Evolutionary conservation across 2,329 filamentous ascomycete genomes (phyloP).

Genomic region (Diaporthe ilicicola): DNA sequence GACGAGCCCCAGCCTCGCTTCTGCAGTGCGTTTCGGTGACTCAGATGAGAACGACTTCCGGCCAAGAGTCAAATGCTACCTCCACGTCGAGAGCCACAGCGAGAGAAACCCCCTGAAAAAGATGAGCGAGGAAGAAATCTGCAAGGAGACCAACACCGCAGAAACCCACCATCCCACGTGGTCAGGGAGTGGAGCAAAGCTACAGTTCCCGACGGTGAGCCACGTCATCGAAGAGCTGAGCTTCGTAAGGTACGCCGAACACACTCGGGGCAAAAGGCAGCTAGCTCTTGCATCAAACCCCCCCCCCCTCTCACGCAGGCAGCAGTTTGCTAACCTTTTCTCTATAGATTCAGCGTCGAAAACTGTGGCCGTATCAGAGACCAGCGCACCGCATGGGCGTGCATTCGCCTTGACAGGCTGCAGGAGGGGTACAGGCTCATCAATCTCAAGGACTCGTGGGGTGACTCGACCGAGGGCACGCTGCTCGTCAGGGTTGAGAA

Average conservation of each 20-base stretch:
- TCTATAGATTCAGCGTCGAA: conserved; percentile 61
- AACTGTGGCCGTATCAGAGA: conserved; percentile 52
- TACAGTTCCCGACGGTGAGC: conserved; percentile 66
- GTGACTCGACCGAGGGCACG: conserved; percentile 53
- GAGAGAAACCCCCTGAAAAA: conserved; percentile 44
- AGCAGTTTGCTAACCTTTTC: not conserved
- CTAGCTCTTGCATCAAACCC: conserved; percentile 1
- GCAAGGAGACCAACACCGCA: conserved; percentile 58
- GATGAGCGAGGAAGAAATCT: conserved; percentile 37
- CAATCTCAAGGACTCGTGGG: conserved; percentile 55
- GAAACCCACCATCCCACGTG: conserved; percentile 72
- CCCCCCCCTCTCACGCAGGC: not conserved
- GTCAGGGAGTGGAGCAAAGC: conserved; percentile 53
- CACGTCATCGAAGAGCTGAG: conserved; percentile 74
- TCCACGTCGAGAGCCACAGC: conserved; percentile 76
- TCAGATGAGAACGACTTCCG: conserved; percentile 61
- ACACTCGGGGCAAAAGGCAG: too few species aligned
- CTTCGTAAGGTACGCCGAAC: conserved; percentile 68
- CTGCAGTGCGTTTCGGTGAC: conserved; percentile 35
- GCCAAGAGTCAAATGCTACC: conserved; percentile 79
- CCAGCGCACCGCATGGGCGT: conserved; percentile 61
- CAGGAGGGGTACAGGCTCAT: conserved; percentile 63
- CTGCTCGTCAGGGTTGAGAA: conserved; percentile 64
- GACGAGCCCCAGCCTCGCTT: conserved; percentile 41
- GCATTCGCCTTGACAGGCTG: conserved; percentile 66